Conservation (phyloP, 495 filamentous ascomycete species). For the Penicillium maclennaniae region DNA sequence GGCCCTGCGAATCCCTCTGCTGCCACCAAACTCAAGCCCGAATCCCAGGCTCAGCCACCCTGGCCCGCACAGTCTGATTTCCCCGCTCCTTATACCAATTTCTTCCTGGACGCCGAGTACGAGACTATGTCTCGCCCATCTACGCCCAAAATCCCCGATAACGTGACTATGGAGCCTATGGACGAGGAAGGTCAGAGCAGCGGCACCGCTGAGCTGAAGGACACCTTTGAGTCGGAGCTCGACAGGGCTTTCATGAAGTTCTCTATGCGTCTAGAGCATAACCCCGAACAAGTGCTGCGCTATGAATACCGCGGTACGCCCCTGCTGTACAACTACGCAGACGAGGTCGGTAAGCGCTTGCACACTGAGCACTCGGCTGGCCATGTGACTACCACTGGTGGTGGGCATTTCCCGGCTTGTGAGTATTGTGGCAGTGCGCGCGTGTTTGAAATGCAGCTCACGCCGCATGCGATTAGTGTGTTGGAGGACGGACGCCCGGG, state of each 20-base stretch:
- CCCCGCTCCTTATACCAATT: slow-evolving; percentile 67
- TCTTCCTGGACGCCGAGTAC: slow-evolving; percentile 88
- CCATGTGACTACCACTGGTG: slow-evolving; percentile 29
- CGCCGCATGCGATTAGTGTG: slow-evolving; percentile 83
- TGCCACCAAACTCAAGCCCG: slow-evolving; percentile 31
- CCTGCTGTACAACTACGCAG: slow-evolving; percentile 73
- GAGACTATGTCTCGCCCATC: slow-evolving; percentile 64
- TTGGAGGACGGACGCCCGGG: slow-evolving; percentile 75
- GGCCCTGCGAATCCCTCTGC: slow-evolving; percentile 28
- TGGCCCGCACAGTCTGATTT: slow-evolving; percentile 69
- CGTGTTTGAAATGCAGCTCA: slow-evolving; percentile 89
- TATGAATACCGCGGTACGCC: slow-evolving; percentile 85
- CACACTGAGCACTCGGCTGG: slow-evolving; percentile 27
- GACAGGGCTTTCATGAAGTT: slow-evolving; percentile 89
- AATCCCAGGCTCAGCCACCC: slow-evolving; percentile 44
- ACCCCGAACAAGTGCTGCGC: slow-evolving; percentile 88
- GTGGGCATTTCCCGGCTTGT: slow-evolving; percentile 63
- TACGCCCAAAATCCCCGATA: slow-evolving; percentile 42
- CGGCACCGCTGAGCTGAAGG: slow-evolving; percentile 66
- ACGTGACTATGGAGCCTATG: slow-evolving; percentile 54
- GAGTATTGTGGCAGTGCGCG: slow-evolving; percentile 67
- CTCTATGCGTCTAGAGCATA: slow-evolving; percentile 81
- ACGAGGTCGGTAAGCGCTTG: slow-evolving; percentile 67
- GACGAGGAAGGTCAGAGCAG: slow-evolving; percentile 45
- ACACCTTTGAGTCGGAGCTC: slow-evolving; percentile 75